phyloP scores from a whole-genome alignment of 371 early-diverging fungal species.

The Sporodiniella umbellata region DNA sequence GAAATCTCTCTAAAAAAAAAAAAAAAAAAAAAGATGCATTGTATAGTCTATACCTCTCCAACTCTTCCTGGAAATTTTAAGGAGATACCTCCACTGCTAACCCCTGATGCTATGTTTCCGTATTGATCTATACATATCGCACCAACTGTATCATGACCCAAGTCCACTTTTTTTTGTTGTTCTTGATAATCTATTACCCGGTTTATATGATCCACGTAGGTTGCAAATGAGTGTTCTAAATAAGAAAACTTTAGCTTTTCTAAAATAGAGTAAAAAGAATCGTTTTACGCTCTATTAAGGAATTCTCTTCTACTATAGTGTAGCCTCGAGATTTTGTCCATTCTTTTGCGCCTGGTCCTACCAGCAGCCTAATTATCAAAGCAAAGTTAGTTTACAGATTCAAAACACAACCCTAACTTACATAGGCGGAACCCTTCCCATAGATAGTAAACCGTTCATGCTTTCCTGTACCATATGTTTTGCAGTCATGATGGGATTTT shows the following conservation, averaged over 20 bases:
- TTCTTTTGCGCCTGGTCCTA: conserved; percentile 58
- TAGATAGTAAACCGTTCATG: conserved; percentile 39
- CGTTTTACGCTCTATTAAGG: conserved; percentile 23
- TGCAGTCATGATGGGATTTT: conserved; percentile 68
- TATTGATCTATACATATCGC: conserved; percentile 70
- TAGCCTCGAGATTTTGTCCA: conserved; percentile 48
- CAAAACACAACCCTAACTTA: conserved; percentile 5
- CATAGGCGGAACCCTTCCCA: conserved; percentile 77
- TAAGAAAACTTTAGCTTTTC: neutral
- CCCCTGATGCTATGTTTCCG: conserved; percentile 74
- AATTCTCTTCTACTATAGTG: conserved; percentile 13
- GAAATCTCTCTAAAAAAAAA: no score
- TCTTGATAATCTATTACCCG: neutral
- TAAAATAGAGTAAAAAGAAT: neutral
- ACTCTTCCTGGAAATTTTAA: conserved; percentile 81
- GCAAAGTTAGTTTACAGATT: neutral
- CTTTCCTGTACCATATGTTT: conserved; percentile 41
- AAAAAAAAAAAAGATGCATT: no score
- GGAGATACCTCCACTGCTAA: conserved; percentile 87
- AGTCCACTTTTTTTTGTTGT: conserved; percentile 2
- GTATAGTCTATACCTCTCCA: conserved; percentile 68
- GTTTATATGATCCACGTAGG: conserved; percentile 13
- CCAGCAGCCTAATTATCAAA: conserved; percentile 42
- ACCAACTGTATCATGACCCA: conserved; percentile 82
- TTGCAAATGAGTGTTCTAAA: conserved; percentile 5